Conservation (phyloP, 305 asterid species). For the Ilex paraguariensis region DNA sequence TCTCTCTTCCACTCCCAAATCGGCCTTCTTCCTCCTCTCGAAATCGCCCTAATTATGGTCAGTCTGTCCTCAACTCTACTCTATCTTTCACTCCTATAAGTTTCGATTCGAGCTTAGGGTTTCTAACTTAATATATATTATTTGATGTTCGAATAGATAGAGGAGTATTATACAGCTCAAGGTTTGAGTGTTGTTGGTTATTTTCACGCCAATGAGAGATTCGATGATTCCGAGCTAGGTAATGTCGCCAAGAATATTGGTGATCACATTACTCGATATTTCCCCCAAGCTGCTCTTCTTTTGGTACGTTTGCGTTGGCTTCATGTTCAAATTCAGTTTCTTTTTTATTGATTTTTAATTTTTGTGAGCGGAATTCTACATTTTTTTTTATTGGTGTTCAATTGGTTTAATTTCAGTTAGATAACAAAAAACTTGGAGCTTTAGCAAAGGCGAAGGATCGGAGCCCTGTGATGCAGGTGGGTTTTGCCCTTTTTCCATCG, state of each 20-base stretch:
- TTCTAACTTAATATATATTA: neutral
- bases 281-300: slow-evolving; percentile 86
- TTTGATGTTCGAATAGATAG: slow-evolving; percentile 24
- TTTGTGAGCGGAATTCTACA: no score
- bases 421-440: slow-evolving; percentile 52
- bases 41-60: slow-evolving; percentile 84
- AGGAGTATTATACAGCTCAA: slow-evolving; percentile 34
- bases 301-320: slow-evolving; percentile 40
- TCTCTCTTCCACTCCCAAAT: slow-evolving; percentile 6
- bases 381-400: neutral
- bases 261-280: slow-evolving; percentile 79
- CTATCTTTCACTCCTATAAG: neutral
- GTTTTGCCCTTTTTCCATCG: slow-evolving; percentile 5
- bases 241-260: slow-evolving; percentile 81
- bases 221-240: slow-evolving; percentile 70
- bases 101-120: neutral
- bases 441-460: slow-evolving; percentile 61
- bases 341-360: no score
- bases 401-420: neutral
- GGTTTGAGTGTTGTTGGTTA: slow-evolving; percentile 42
- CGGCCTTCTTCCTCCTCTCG: slow-evolving; percentile 62
- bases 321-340: neutral
- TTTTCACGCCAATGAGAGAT: slow-evolving; percentile 69
- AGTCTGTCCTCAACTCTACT: slow-evolving; percentile 4
- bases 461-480: slow-evolving; percentile 86